A percentile compares a stretch with the other conserved stretches of the same genome.
Evolutionary conservation across 2,329 filamentous ascomycete species (phyloP).

Genomic region (Scedosporium dehoogii): DNA sequence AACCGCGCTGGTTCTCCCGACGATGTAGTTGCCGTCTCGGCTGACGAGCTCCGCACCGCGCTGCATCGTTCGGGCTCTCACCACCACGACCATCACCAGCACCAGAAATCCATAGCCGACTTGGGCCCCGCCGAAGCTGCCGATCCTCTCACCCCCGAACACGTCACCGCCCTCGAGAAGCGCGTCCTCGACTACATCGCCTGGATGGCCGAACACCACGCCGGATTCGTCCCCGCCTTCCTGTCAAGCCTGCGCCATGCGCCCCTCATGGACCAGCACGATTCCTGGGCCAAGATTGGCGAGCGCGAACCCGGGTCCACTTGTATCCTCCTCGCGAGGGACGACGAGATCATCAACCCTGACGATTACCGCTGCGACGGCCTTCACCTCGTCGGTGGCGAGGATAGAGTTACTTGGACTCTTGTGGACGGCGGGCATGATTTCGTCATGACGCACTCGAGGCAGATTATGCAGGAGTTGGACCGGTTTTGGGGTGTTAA

Average conservation of each 20-base stretch:
- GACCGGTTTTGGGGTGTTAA: conserved; percentile 34
- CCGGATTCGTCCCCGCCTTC: conserved; percentile 50
- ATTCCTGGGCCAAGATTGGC: conserved; percentile 38
- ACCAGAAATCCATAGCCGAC: conserved; percentile 21
- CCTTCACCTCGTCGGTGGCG: conserved; percentile 40
- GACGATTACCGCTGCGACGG: conserved; percentile 38
- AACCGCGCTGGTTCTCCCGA: not conserved
- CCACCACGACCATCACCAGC: too few species aligned
- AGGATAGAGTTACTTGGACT: conserved; percentile 37
- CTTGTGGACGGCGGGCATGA: conserved; percentile 47
- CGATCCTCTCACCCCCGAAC: conserved; percentile 15
- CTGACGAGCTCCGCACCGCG: conserved; percentile 7
- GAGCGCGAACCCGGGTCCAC: conserved; percentile 31
- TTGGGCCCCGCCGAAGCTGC: conserved; percentile 32
- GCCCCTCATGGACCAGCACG: conserved; percentile 42
- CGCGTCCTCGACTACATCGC: conserved; percentile 41
- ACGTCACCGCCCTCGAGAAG: conserved; percentile 30
- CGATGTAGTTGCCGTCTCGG: conserved; percentile 7
- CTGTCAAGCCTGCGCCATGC: conserved; percentile 46
- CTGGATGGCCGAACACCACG: conserved; percentile 48
- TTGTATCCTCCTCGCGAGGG: conserved; percentile 39
- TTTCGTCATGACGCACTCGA: conserved; percentile 49
- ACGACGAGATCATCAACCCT: conserved; percentile 43
- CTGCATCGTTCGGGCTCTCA: conserved; percentile 2
- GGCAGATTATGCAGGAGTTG: conserved; percentile 33